Evolutionary conservation across 2,329 filamentous ascomycete genomes (phyloP).

Genomic region (Phyllosticta capitalensis): DNA sequence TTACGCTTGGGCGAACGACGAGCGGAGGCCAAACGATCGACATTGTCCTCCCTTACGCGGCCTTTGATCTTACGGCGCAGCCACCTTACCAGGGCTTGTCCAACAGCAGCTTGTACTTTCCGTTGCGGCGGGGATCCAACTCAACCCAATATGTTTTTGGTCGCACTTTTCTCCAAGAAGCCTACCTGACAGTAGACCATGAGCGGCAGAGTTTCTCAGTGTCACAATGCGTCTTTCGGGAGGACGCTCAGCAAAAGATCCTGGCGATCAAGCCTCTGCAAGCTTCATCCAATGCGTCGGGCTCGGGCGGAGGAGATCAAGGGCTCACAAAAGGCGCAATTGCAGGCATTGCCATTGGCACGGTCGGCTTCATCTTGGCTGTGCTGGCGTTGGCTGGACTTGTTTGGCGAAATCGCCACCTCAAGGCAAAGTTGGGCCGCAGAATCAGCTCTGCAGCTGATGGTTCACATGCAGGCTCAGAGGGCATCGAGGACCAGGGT

Average conservation of each 20-base stretch:
- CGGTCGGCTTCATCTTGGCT: slow-evolving; percentile 25
- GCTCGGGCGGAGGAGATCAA: not conserved
- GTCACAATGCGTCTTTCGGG: slow-evolving; percentile 29
- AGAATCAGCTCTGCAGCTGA: not conserved
- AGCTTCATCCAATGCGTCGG: not conserved
- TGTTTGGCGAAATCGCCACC: slow-evolving; percentile 19
- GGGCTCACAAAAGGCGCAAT: slow-evolving; percentile 27
- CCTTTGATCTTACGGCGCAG: slow-evolving; percentile 38
- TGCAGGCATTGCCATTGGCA: slow-evolving; percentile 36
- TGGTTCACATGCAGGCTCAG: slow-evolving; percentile 5
- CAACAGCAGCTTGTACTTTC: slow-evolving; percentile 57
- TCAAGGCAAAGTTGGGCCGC: not conserved
- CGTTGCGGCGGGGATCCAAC: slow-evolving; percentile 48
- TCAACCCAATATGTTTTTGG: slow-evolving; percentile 53
- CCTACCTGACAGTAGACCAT: slow-evolving; percentile 43
- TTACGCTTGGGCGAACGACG: slow-evolving; percentile 31
- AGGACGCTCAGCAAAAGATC: slow-evolving; percentile 20
- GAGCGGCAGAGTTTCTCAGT: slow-evolving; percentile 39
- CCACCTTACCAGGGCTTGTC: slow-evolving; percentile 46
- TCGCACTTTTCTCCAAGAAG: slow-evolving; percentile 60
- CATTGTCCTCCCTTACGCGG: slow-evolving; percentile 40
- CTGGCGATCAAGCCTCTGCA: slow-evolving; percentile 24
- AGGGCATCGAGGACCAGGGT: slow-evolving; percentile 15
- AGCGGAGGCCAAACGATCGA: slow-evolving; percentile 29
- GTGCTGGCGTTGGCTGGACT: slow-evolving; percentile 19